phyloP scores from a whole-genome alignment of 2,329 filamentous ascomycete species.

The Chrysoporthe austroafricana region DNA sequence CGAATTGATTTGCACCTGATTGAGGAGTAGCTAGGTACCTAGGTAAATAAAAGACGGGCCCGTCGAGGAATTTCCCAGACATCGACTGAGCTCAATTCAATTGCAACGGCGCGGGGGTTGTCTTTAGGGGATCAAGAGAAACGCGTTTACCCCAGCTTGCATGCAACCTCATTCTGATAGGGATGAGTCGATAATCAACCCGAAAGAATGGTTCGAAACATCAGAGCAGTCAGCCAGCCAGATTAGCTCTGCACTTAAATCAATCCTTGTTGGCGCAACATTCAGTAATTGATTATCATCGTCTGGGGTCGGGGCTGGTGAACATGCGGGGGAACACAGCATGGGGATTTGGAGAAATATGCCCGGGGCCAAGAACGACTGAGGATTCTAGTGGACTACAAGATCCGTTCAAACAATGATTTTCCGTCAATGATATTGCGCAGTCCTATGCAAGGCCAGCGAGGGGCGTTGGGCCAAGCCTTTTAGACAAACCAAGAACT shows the following conservation, averaged over 20 bases:
- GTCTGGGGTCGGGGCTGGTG: not conserved
- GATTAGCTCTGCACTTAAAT: not conserved
- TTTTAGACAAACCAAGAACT: constrained; percentile 8
- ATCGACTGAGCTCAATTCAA: not conserved
- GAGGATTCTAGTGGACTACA: not conserved
- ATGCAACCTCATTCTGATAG: not conserved
- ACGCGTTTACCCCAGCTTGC: not conserved
- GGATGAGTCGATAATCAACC: no score
- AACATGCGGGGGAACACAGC: constrained; percentile 18
- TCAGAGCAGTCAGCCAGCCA: not conserved
- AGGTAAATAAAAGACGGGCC: not conserved
- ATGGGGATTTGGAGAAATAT: not conserved
- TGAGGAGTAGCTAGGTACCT: not conserved
- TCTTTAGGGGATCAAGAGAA: not conserved
- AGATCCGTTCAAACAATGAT: not conserved
- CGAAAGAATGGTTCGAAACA: not conserved
- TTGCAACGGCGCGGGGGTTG: not conserved
- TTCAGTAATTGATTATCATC: not conserved
- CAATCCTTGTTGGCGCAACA: not conserved
- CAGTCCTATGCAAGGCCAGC: constrained; percentile 7
- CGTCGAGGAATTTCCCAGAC: not conserved
- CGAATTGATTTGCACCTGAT: not conserved
- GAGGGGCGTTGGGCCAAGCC: constrained; percentile 12
- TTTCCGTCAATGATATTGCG: constrained; percentile 24
- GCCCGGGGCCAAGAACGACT: not conserved